These are phyloP conservation scores for Blastocystis sp. DNA, from an alignment of 352 stramenopile species.

Conservation along the genomic window DNA sequence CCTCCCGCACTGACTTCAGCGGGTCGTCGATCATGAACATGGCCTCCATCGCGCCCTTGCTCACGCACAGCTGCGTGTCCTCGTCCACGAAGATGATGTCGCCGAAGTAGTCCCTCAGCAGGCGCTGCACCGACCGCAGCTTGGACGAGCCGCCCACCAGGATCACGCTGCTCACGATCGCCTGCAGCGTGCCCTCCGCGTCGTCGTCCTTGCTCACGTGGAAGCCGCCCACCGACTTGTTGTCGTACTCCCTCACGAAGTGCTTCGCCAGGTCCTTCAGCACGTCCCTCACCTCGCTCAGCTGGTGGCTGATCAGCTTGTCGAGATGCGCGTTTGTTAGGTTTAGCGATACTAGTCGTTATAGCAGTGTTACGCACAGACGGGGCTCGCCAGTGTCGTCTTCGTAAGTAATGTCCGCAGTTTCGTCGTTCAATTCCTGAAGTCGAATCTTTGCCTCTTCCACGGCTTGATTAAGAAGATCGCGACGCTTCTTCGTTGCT, in stretches of 20 bases:
- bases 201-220: background rate
- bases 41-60: conserved; percentile 3
- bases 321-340: background rate
- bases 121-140: background rate
- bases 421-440: background rate
- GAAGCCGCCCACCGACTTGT: background rate
- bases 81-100: background rate
- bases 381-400: no score
- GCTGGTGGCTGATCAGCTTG: background rate
- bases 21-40: background rate
- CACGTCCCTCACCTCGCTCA: background rate
- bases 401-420: no score
- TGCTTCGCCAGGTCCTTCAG: background rate
- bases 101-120: background rate
- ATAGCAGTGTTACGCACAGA: no score
- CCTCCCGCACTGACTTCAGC: conserved; percentile 2
- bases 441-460: conserved; percentile 1
- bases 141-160: conserved; percentile 36
- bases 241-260: background rate
- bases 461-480: background rate
- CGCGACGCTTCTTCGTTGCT: background rate
- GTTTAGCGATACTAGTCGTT: background rate
- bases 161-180: background rate
- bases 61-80: conserved; percentile 31
- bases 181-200: background rate